Conservation (phyloP, 108 stramenopile genomes). For the Hondaea fermentalgiana region DNA sequence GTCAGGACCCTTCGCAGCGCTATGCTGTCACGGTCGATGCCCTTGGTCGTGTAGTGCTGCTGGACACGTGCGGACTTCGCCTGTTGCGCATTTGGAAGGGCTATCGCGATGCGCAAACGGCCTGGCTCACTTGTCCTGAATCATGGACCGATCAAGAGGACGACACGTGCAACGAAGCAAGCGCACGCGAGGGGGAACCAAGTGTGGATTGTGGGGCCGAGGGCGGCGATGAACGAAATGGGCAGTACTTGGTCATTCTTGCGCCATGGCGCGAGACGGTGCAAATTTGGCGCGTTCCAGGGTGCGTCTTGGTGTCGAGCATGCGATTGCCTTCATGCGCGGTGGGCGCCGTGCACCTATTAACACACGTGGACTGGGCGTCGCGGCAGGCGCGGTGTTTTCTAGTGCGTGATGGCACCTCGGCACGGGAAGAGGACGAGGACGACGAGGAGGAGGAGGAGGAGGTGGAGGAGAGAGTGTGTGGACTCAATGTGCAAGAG, state of each 20-base stretch:
- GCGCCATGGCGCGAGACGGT: slow-evolving; percentile 4
- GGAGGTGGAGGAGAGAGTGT: no score
- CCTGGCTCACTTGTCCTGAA: background rate
- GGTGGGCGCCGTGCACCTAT: background rate
- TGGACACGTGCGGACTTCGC: background rate
- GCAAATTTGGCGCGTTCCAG: slow-evolving; percentile 1
- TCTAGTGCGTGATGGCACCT: background rate
- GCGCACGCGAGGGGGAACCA: background rate
- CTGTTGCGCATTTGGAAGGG: background rate
- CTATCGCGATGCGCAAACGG: background rate
- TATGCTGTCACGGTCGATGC: background rate
- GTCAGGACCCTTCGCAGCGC: background rate
- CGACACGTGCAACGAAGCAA: background rate
- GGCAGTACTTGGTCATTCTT: background rate
- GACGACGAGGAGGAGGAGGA: no score
- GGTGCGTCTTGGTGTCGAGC: background rate
- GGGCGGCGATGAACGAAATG: background rate
- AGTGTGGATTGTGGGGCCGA: no score
- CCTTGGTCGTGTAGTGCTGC: background rate
- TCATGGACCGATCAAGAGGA: background rate
- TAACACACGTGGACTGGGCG: background rate
- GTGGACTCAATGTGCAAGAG: background rate
- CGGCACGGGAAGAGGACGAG: no score
- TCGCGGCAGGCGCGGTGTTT: background rate
- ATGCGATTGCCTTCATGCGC: background rate